Percentiles rank a stretch among this genome's conserved stretches.
Evolutionary conservation across 2,329 filamentous ascomycete species (phyloP).

Genomic region (Penicillium sumatraense): DNA sequence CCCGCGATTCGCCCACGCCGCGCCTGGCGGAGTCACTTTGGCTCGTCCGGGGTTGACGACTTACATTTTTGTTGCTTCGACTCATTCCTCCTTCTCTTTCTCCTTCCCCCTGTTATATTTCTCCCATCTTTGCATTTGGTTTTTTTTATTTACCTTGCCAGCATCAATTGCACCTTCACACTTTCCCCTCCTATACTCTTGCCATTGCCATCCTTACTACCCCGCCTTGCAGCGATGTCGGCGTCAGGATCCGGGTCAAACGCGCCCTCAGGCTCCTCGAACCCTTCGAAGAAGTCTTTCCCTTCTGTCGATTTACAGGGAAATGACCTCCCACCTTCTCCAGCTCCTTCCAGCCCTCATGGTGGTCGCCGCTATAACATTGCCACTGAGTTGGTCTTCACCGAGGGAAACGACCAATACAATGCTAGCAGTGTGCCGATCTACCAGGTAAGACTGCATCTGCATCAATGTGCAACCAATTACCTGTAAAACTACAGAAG

Average conservation of each 20-base stretch:
- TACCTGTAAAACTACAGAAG: neutral
- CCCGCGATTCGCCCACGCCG: slow-evolving; percentile 10
- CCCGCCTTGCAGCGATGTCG: slow-evolving; percentile 46
- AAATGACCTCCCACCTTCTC: slow-evolving; percentile 85
- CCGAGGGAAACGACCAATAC: slow-evolving; percentile 95
- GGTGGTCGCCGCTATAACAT: slow-evolving; percentile 88
- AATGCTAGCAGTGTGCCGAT: slow-evolving; percentile 95
- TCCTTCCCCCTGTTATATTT: too few relatives aligned
- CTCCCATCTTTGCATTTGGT: slow-evolving; percentile 4
- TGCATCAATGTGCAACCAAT: neutral
- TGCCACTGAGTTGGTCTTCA: slow-evolving; percentile 95
- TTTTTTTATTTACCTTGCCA: slow-evolving; percentile 5
- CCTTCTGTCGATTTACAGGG: slow-evolving; percentile 76
- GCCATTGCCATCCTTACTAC: slow-evolving; percentile 14
- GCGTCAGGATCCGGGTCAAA: slow-evolving; percentile 36
- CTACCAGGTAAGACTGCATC: slow-evolving; percentile 68
- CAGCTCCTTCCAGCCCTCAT: slow-evolving; percentile 87
- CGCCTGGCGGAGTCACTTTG: slow-evolving; percentile 21
- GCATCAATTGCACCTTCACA: neutral
- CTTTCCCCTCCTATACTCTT: neutral
- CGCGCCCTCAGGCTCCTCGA: slow-evolving; percentile 28
- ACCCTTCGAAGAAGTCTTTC: slow-evolving; percentile 55
- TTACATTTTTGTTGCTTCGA: slow-evolving; percentile 13
- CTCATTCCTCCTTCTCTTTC: slow-evolving; percentile 9
- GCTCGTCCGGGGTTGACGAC: slow-evolving; percentile 15